Evolutionary conservation across 345 rosid species (phyloP).

Genomic region (Euphorbia lathyris): DNA sequence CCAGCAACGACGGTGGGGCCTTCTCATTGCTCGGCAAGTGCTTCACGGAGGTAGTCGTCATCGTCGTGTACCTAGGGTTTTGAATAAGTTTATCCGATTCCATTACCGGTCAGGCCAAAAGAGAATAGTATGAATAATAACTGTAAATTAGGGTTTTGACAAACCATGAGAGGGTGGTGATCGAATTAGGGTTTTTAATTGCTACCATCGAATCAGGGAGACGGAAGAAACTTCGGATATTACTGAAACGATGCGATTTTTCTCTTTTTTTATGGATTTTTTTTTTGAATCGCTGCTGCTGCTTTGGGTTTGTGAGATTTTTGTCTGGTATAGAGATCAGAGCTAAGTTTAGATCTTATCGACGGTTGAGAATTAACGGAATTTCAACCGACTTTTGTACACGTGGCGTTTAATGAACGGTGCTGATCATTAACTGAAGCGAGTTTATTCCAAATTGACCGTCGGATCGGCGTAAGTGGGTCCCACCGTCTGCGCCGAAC

Average conservation of each 20-base stretch:
- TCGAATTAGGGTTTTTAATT: slow-evolving; percentile 10
- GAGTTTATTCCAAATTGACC: too few species aligned
- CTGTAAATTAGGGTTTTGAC: slow-evolving; percentile 13
- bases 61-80: slow-evolving; percentile 2
- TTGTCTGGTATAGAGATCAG: not conserved
- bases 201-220: not conserved
- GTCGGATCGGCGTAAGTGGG: too few species aligned
- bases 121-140: not conserved
- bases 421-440: too few species aligned
- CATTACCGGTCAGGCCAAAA: not conserved
- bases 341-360: not conserved
- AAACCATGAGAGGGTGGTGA: not conserved
- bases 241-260: not conserved
- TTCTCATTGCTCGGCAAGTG: slow-evolving; percentile 23
- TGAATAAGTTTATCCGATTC: slow-evolving; percentile 9
- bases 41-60: not conserved
- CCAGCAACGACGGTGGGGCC: slow-evolving; percentile 54
- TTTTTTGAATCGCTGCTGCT: too few species aligned
- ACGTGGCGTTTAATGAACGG: not conserved
- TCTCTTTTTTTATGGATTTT: not conserved
- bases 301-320: too few species aligned
- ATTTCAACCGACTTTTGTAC: not conserved
- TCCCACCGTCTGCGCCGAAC: too few species aligned
- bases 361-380: not conserved
- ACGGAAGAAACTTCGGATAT: not conserved